A percentile compares a stretch with the other conserved stretches of the same genome.
Evolutionary conservation across 1,284 basidiomycete species (phyloP).

Genomic region (Boletus austroedulis): DNA sequence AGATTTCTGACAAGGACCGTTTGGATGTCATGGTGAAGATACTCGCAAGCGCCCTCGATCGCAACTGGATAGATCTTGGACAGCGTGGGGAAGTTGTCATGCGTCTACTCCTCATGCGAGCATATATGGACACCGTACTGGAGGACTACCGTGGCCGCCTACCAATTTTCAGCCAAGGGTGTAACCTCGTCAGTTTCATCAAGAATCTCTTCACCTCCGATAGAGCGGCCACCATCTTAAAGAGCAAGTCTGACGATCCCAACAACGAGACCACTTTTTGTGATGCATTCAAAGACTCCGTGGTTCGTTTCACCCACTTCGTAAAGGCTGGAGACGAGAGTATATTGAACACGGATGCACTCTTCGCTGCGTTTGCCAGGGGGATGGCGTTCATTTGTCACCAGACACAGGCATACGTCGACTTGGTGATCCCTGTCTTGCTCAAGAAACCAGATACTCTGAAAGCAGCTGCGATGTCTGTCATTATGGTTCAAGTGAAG

Average conservation of each 20-base stretch:
- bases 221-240: neutral
- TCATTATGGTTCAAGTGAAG: neutral
- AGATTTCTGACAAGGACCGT: too few relatives aligned
- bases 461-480: neutral
- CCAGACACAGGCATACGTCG: neutral
- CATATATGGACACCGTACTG: neutral
- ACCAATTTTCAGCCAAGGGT: too few relatives aligned
- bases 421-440: neutral
- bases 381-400: neutral
- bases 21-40: neutral
- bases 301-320: constrained; percentile 5
- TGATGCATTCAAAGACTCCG: neutral
- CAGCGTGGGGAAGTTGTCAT: neutral
- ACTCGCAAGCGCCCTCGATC: neutral
- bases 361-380: neutral
- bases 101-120: neutral
- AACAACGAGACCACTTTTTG: neutral
- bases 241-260: neutral
- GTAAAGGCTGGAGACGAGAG: neutral
- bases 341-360: neutral
- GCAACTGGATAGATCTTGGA: neutral
- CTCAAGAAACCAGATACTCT: neutral
- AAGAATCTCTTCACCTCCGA: neutral
- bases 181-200: too few relatives aligned
- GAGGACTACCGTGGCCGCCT: too few relatives aligned